phyloP scores from a whole-genome alignment of 164 flowering plant genomes.

The grape (Vitis vinifera) region ASM3070453v1 NC_081822.1:4220001-4220500 shows the following conservation, averaged over 20 bases:
- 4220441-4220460: constrained; percentile 10
- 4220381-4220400: constrained; percentile 7
- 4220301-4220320: constrained; percentile 3
- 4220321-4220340: constrained; percentile 43
- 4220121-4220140: background rate
- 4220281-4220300: constrained; percentile 36
- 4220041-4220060: background rate
- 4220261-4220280: constrained; percentile 43
- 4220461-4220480: constrained; percentile 49
- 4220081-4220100: background rate
- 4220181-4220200: background rate
- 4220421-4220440: constrained; percentile 1
- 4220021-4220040: constrained; percentile 4
- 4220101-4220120: constrained; percentile 19
- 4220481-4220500: constrained; percentile 52
- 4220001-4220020: constrained; percentile 4
- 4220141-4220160: constrained; percentile 13
- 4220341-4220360: constrained; percentile 52
- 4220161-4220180: constrained; percentile 6
- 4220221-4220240: constrained; percentile 49
- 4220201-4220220: constrained; percentile 6
- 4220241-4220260: constrained; percentile 56
- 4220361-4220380: constrained; percentile 63
- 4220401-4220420: background rate
- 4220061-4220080: constrained; percentile 5